phyloP scores from a whole-genome alignment of 192 early-diverging fungal genomes.

The Backusella psychrophila region DNA sequence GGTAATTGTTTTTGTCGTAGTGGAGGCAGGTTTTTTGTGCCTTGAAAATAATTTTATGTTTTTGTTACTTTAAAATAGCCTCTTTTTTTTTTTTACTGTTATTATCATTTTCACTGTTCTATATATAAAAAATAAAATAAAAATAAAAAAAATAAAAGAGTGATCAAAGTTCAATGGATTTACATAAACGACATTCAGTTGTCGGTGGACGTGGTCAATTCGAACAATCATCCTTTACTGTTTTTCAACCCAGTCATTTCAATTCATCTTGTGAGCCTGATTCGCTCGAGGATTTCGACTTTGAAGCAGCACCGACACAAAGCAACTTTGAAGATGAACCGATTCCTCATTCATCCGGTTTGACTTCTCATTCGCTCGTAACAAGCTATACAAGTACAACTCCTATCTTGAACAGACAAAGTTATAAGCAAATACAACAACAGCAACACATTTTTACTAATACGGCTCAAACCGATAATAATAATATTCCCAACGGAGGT shows the following conservation, averaged over 20 bases:
- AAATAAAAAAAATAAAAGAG: not conserved
- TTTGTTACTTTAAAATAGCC: not conserved
- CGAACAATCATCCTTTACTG: slow-evolving; percentile 4
- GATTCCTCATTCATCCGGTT: slow-evolving; percentile 15
- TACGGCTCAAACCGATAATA: not conserved
- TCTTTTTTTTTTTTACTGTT: not conserved
- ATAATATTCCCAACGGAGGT: not conserved
- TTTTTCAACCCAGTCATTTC: slow-evolving; percentile 8
- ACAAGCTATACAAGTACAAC: slow-evolving; percentile 14
- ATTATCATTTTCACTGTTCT: not conserved
- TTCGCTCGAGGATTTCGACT: slow-evolving; percentile 16
- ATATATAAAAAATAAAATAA: not conserved
- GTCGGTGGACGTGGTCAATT: not conserved
- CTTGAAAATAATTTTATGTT: not conserved
- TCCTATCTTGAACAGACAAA: slow-evolving; percentile 3
- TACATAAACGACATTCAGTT: slow-evolving; percentile 9
- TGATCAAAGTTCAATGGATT: slow-evolving; percentile 8
- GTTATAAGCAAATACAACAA: not conserved
- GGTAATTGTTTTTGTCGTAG: no score
- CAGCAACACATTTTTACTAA: not conserved
- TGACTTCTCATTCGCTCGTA: slow-evolving; percentile 14
- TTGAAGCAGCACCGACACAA: slow-evolving; percentile 2
- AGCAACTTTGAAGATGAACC: slow-evolving; percentile 14
- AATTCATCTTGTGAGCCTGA: slow-evolving; percentile 16
- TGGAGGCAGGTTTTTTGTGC: no score